Conservation (phyloP, 2,329 filamentous ascomycete species). For the Zalaria obscura region DNA sequence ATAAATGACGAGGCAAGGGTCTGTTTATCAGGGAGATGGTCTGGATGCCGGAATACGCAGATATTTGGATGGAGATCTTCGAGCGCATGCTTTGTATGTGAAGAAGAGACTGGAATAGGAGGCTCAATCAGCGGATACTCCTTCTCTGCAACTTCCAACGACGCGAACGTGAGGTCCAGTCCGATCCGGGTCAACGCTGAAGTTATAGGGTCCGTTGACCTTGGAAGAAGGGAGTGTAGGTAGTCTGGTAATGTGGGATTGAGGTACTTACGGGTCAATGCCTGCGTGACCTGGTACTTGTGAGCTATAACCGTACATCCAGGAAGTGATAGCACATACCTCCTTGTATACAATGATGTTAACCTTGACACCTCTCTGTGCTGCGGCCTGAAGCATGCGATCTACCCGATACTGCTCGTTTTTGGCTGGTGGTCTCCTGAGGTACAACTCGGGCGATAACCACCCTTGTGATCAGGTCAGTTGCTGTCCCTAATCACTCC, state of each 20-base stretch:
- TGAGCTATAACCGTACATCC: background rate
- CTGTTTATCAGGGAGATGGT: constrained; percentile 64
- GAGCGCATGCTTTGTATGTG: constrained; percentile 67
- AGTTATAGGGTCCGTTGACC: constrained; percentile 25
- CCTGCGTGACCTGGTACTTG: constrained; percentile 47
- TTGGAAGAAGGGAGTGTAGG: constrained; percentile 28
- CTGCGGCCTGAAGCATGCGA: constrained; percentile 66
- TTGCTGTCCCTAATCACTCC: background rate
- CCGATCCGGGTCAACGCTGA: constrained; percentile 25
- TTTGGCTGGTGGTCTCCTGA: constrained; percentile 65
- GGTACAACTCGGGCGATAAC: constrained; percentile 77
- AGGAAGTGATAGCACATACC: constrained; percentile 14
- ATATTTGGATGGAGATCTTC: constrained; percentile 71
- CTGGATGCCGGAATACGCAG: constrained; percentile 77
- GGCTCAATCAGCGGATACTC: constrained; percentile 30
- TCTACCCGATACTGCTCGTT: constrained; percentile 79
- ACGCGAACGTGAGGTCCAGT: constrained; percentile 28
- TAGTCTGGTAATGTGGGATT: constrained; percentile 27
- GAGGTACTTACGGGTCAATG: constrained; percentile 55
- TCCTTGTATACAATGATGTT: constrained; percentile 90
- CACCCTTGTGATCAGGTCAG: constrained; percentile 40
- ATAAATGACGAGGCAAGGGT: constrained; percentile 46
- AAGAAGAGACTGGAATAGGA: constrained; percentile 40
- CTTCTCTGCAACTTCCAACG: constrained; percentile 29
- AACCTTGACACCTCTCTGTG: constrained; percentile 69